Evolutionary conservation across 1,139 yeast species (phyloP), one percentile per base, ranked within the genome.

Genomic region (Candida glucosophila): DNA sequence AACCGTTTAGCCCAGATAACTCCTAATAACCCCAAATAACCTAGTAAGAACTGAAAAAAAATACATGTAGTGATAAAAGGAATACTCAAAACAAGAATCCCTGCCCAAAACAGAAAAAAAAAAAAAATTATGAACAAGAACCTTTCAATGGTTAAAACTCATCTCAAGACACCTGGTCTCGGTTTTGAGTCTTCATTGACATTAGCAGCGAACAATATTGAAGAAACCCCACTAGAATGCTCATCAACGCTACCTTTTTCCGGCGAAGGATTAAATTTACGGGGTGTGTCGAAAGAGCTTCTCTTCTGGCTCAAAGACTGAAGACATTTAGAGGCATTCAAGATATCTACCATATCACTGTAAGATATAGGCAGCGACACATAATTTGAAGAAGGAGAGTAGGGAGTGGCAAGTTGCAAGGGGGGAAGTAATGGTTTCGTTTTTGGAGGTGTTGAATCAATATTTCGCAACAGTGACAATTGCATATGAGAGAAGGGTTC

Each of bases 241-340:
- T 16, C 18, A n/a, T 16, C n/a, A 8, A 16, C n/a, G 7, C 7
- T 19, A n/a, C 7, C 7, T 10, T 19, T 16, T 16, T 16, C 9
- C 9, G 18, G 18, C 9, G 8, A 8, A 8, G 18, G n/a, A n/a
- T 16, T 8, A 16, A 16, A 8, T 8, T 16, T n/a, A 8, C 18
- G 18, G n/a, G 8, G 9, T 16, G 18, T 8, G n/a, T 16, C 9
- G n/a, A 16, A 16, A 16, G 18, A n/a, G n/a, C 18, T 10, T 8
- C 7, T 7, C 12, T 7, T 11, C 27, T 37, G 34, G 27, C 55
- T 39, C 26, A 60, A 41, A 12, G 54, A 47, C 36, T 59, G 65
- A 15, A 61, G 45, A 31, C 67, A 60, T 33, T 52, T 50, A 14
- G 65, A 58, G 4, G 67, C 68, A 35, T 54, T 56, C 10, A 60